Evolutionary conservation across 2,329 filamentous ascomycete genomes (phyloP).

Genomic region (Pestalotiopsis sp.): DNA sequence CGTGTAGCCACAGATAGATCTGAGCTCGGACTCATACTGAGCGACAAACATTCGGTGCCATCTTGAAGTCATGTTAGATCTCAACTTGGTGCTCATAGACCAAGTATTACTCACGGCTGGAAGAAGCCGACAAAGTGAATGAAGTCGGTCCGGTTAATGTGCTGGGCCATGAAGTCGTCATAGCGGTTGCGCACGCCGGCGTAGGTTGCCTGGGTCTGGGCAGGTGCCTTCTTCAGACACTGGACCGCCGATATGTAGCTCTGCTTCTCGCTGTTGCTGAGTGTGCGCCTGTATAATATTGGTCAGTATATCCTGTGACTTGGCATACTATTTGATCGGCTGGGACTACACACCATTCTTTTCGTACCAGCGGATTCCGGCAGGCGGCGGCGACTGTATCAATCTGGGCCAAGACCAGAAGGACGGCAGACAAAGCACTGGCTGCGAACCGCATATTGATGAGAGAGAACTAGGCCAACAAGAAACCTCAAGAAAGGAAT

Average conservation of each 20-base stretch:
- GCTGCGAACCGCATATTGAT: not conserved
- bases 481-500: not conserved
- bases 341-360: not conserved
- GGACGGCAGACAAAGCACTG: not conserved
- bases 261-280: constrained; percentile 26
- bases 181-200: constrained; percentile 42
- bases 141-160: constrained; percentile 39
- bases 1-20: constrained; percentile 16
- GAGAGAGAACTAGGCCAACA: not conserved
- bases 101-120: constrained; percentile 2
- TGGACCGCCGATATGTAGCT: constrained; percentile 42
- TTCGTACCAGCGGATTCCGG: constrained; percentile 11
- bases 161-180: constrained; percentile 47
- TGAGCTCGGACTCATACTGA: constrained; percentile 20
- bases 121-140: constrained; percentile 35
- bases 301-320: too few relatives aligned
- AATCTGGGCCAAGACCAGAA: constrained; percentile 6
- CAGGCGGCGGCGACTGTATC: not conserved
- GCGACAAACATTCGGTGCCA: constrained; percentile 22
- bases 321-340: not conserved
- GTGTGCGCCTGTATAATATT: constrained; percentile 11
- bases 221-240: constrained; percentile 38
- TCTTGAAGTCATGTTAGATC: not conserved
- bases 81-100: not conserved
- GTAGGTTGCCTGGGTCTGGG: constrained; percentile 29